A percentile compares a stretch with the other conserved stretches of the same genome.
phyloP scores from a whole-genome alignment of 768 basidiomycete species.

The Mycena polygramma region DNA sequence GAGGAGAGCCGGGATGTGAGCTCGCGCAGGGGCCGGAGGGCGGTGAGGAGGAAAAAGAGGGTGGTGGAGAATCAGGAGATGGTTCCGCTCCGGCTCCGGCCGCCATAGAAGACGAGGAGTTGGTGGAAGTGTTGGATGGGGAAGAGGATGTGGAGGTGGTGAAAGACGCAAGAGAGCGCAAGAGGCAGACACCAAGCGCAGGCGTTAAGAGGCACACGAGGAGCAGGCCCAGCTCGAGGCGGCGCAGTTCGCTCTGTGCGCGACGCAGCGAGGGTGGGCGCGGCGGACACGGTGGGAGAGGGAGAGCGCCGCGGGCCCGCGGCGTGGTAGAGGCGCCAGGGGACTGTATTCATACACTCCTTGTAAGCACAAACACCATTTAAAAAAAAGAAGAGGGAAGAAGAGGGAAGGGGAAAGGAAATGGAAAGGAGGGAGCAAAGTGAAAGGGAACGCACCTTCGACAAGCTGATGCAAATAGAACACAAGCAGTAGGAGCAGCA shows the following conservation, averaged over 20 bases:
- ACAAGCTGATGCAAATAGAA: slow-evolving; percentile 88
- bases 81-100: no score
- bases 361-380: no score
- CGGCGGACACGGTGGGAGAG: slow-evolving; percentile 41
- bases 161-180: slow-evolving; percentile 69
- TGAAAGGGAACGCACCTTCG: slow-evolving; percentile 77
- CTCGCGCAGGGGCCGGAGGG: slow-evolving; percentile 86
- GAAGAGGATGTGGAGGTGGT: slow-evolving; percentile 48
- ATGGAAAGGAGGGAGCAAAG: no score
- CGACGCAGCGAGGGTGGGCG: slow-evolving; percentile 50
- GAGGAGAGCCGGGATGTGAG: slow-evolving; percentile 71
- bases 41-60: slow-evolving; percentile 85
- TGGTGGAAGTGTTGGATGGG: no score
- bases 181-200: slow-evolving; percentile 73
- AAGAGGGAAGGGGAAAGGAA: no score
- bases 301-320: slow-evolving; percentile 63
- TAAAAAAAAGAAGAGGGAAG: no score
- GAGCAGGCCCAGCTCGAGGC: slow-evolving; percentile 75
- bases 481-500: slow-evolving; percentile 76
- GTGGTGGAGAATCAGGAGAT: slow-evolving; percentile 87
- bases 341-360: no score
- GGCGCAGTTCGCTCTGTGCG: slow-evolving; percentile 71
- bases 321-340: slow-evolving; percentile 74
- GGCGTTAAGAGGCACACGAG: slow-evolving; percentile 73
- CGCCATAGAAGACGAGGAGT: no score